Evolutionary conservation across 371 early-diverging fungal species (phyloP).

Genomic region (Capillidium rhysosporum): DNA sequence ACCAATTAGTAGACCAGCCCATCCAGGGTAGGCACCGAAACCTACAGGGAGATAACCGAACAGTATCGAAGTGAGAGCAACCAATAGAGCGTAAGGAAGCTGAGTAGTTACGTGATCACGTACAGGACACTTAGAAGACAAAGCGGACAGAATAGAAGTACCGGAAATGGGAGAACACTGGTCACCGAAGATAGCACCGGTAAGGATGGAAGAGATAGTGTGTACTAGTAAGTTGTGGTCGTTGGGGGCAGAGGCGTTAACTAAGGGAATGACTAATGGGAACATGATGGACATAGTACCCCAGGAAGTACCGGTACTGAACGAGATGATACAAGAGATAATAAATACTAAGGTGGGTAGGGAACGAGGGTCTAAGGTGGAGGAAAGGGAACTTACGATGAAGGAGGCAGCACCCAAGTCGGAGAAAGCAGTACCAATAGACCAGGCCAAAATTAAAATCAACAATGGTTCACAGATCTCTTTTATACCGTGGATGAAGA

Average conservation of each 20-base stretch:
- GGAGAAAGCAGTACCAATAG: constrained; percentile 2
- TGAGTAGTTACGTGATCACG: constrained; percentile 7
- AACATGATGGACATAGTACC: constrained; percentile 8
- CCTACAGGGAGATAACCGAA: constrained; percentile 7
- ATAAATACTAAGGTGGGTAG: neutral
- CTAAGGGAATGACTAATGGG: constrained; percentile 5
- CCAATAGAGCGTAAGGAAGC: constrained; percentile 3
- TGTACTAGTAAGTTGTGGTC: neutral
- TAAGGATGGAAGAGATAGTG: constrained; percentile 3
- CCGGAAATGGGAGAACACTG: constrained; percentile 5
- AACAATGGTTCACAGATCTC: constrained; percentile 1
- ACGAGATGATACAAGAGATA: neutral
- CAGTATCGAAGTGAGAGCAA: neutral
- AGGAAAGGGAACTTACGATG: neutral
- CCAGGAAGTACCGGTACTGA: constrained; percentile 8
- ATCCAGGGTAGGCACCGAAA: neutral
- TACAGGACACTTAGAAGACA: neutral
- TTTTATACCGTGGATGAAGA: constrained; percentile 1
- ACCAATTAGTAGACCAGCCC: constrained; percentile 5
- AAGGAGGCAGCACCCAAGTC: neutral
- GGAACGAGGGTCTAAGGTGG: neutral
- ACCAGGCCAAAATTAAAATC: constrained; percentile 5
- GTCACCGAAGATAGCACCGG: constrained; percentile 8
- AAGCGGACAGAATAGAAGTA: neutral
- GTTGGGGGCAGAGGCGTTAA: neutral